Base-by-base conservation (phyloP, 176 grass and related monocot species). In the Elymus sibiricus region DNA sequence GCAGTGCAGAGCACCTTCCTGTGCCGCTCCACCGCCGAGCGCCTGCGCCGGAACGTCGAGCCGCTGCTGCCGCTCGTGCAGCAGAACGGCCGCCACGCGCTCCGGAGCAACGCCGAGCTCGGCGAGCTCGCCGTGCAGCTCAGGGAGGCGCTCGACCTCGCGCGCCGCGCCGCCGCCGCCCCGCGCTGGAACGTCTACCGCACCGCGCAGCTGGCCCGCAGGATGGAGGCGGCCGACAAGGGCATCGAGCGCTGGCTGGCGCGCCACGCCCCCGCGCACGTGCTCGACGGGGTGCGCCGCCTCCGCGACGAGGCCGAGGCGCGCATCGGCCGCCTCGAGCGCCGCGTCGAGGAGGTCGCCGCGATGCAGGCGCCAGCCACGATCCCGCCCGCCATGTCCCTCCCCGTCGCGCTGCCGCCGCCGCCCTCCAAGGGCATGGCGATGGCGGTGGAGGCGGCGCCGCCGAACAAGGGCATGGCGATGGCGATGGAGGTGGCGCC, bases 131-230 rank as follows among this genome's bases (percentile, higher is more conserved):
- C 97, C 32, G 82, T 71, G 38, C 94, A 87, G 44, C 65, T 99
- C 59, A 24, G 75, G 47, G 84, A 86, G 43, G 94, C 94, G 63
- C 90, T 96, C n/a, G 94, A 99, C 7, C 92, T 99, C 6, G 94
- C 97, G 0, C 94, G 97, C 60, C 72, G 85, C 51, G 97, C 97
- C 72, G 79, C 94, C 2, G 43, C 81, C 0, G 87, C 90, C 22
- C 88, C 97, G 19, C 90, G 97, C 9, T 99, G 97, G 97, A 99
- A 99, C 88, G 92, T 99, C 12, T 99, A 99, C 88, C 90, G 97
- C 49, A 79, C 97, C 51, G 88, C 91, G 82, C 94, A 99, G 87
- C 94, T 99, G 1, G 88, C 97, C 3, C 89, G 76, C 3, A 59
- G 89, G 60, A 99, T 99, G 97, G 92, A 96, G 85, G 89, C 89